phyloP scores from a whole-genome alignment of 2,329 filamentous ascomycete genomes.

The Clarireedia paspali region DNA sequence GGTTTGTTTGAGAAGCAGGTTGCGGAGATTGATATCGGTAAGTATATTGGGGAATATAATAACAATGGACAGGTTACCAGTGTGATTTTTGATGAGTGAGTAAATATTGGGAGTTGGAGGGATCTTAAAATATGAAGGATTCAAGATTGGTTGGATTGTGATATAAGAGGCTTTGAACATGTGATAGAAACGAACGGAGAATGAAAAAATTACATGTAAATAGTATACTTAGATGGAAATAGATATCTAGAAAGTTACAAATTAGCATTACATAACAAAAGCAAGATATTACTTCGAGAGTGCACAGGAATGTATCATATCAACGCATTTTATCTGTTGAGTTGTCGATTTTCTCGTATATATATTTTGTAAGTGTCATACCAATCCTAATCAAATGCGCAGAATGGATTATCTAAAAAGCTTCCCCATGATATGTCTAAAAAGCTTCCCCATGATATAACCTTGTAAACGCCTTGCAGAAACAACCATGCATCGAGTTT shows the following conservation, averaged over 20 bases:
- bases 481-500: background rate
- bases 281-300: background rate
- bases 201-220: background rate
- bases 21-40: slow-evolving; percentile 14
- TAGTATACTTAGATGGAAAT: background rate
- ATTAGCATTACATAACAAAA: background rate
- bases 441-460: background rate
- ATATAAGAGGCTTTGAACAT: too few species aligned
- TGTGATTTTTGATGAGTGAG: slow-evolving; percentile 27
- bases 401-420: too few species aligned
- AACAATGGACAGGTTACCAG: slow-evolving; percentile 21
- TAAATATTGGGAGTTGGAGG: background rate
- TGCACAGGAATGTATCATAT: too few species aligned
- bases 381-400: too few species aligned
- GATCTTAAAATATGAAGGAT: background rate
- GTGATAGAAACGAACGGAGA: background rate
- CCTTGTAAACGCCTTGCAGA: slow-evolving; percentile 5
- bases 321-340: too few species aligned
- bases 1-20: slow-evolving; percentile 33
- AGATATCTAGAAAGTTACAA: background rate
- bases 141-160: background rate
- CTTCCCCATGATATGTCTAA: background rate
- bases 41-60: background rate
- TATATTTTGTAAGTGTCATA: background rate
- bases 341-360: background rate